phyloP scores from a whole-genome alignment of 352 stramenopile genomes.

The Blastocystis sp. region DNA sequence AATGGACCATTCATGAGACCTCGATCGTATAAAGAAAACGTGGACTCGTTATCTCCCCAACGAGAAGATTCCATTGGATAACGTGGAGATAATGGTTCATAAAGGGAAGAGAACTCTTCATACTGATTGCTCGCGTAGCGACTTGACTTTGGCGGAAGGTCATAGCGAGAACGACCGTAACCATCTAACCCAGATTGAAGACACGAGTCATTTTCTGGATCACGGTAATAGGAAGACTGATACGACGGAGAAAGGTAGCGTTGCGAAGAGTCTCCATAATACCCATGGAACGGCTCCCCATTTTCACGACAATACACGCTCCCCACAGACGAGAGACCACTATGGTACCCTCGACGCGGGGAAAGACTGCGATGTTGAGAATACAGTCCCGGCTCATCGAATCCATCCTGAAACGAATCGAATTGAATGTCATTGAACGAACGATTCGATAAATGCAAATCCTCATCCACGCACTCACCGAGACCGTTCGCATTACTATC shows the following conservation, averaged over 20 bases:
- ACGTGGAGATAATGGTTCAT: slow-evolving; percentile 12
- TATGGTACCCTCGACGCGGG: too few species aligned
- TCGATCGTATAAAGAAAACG: slow-evolving; percentile 9
- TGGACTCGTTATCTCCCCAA: slow-evolving; percentile 7
- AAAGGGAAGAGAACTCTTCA: slow-evolving; percentile 20
- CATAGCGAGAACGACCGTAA: slow-evolving; percentile 29
- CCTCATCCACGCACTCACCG: not conserved
- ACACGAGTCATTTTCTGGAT: not conserved
- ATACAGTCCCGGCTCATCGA: not conserved
- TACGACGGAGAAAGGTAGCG: not conserved
- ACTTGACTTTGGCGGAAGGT: not conserved
- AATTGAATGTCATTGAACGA: not conserved
- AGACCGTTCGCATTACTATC: not conserved
- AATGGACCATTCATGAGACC: not conserved
- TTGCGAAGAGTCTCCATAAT: not conserved
- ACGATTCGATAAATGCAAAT: not conserved
- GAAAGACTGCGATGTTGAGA: not conserved
- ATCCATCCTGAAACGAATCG: not conserved
- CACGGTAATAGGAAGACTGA: not conserved
- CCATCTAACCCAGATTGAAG: not conserved
- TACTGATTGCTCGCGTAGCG: not conserved
- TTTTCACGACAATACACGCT: not conserved
- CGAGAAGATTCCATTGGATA: slow-evolving; percentile 26
- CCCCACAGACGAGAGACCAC: too few species aligned
- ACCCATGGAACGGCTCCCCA: not conserved